Evolutionary conservation across 306 rosid genomes (phyloP).

Genomic region (Spatholobus suberectus): DNA sequence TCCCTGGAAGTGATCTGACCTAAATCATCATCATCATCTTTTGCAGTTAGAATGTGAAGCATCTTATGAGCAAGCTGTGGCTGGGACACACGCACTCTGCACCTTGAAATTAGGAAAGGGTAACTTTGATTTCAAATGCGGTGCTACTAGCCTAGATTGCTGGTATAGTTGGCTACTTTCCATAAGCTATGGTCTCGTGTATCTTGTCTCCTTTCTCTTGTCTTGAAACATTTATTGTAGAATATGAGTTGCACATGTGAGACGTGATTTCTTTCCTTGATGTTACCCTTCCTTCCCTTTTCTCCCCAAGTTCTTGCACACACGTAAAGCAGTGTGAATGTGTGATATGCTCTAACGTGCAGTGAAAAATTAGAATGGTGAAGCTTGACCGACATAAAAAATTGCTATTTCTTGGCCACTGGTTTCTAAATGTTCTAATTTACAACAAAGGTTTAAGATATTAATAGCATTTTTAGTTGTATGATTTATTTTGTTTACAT

Average conservation of each 20-base stretch:
- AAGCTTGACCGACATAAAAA: neutral
- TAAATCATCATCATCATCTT: neutral
- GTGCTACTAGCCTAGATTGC: neutral
- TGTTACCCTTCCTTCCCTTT: neutral
- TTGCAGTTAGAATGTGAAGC: conserved; percentile 4
- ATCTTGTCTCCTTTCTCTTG: conserved; percentile 1
- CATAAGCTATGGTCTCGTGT: neutral
- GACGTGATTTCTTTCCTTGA: neutral
- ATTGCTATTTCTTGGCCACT: neutral
- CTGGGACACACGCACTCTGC: neutral
- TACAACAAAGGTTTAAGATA: neutral
- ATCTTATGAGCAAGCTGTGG: conserved; percentile 1
- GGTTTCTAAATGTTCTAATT: neutral
- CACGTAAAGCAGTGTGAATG: neutral
- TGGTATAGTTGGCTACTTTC: conserved; percentile 16
- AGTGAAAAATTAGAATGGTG: no score
- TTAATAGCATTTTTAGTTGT: neutral
- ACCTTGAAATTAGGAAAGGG: neutral
- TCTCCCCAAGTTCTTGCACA: neutral
- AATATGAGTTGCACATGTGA: conserved; percentile 23
- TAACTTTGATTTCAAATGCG: neutral
- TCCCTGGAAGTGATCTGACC: neutral
- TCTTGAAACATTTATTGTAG: neutral
- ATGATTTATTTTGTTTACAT: neutral
- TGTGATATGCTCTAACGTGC: neutral